These are phyloP conservation scores for Mycena rosella DNA, from an alignment of 768 basidiomycete species.

Conservation along the genomic window DNA sequence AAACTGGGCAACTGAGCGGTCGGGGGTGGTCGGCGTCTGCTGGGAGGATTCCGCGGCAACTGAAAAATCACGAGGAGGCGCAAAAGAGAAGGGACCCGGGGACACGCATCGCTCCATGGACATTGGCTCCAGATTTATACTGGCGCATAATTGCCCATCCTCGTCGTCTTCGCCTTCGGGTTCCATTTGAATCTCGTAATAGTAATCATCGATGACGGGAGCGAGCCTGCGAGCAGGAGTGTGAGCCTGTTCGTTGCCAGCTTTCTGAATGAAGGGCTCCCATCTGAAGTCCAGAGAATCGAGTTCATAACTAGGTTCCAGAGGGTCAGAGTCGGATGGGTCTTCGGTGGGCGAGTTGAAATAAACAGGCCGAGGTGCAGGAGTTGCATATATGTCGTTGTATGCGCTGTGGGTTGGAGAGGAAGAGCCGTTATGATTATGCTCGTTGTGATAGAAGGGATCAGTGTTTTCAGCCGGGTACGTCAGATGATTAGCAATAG, in stretches of 20 bases:
- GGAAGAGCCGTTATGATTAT: slow-evolving; percentile 35
- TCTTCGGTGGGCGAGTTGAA: slow-evolving; percentile 68
- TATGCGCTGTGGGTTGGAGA: slow-evolving; percentile 11
- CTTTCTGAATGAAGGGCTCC: slow-evolving; percentile 61
- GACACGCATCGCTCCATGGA: slow-evolving; percentile 33
- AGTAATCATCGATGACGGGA: slow-evolving; percentile 29
- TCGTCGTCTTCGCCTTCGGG: slow-evolving; percentile 33
- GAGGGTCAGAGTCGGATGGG: slow-evolving; percentile 55
- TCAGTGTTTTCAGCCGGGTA: neutral
- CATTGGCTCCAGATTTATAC: slow-evolving; percentile 18
- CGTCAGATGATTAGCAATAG: neutral
- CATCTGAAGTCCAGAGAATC: slow-evolving; percentile 68
- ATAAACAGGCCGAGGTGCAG: slow-evolving; percentile 56
- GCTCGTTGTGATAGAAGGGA: slow-evolving; percentile 31
- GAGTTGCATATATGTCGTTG: slow-evolving; percentile 54
- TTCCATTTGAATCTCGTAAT: slow-evolving; percentile 29
- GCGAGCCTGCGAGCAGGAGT: neutral
- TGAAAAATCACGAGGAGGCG: slow-evolving; percentile 32
- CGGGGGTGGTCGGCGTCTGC: slow-evolving; percentile 21
- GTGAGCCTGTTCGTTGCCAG: slow-evolving; percentile 3
- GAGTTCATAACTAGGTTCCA: slow-evolving; percentile 51
- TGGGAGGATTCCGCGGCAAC: neutral
- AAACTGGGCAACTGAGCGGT: slow-evolving; percentile 31
- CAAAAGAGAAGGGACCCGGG: slow-evolving; percentile 47
- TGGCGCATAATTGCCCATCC: slow-evolving; percentile 24